A percentile compares a stretch with the other conserved stretches of the same genome.
These are phyloP conservation scores for Ophiosphaerella narmari DNA, from an alignment of 2,329 filamentous ascomycete genomes.

Conservation along the genomic window DNA sequence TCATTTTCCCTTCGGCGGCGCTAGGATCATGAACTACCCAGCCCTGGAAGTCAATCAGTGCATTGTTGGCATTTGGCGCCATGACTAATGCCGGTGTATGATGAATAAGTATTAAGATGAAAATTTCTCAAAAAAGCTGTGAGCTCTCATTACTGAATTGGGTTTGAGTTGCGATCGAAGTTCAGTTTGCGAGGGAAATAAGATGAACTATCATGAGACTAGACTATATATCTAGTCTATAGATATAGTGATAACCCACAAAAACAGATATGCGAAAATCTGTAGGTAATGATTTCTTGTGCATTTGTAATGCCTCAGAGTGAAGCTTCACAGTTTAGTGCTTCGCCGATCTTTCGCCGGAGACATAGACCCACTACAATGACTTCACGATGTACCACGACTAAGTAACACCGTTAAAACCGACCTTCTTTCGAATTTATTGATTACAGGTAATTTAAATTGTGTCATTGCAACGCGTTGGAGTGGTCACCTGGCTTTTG, in stretches of 20 bases:
- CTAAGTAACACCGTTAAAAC: conserved; percentile 6
- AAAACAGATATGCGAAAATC: neutral
- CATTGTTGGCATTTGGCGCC: conserved; percentile 35
- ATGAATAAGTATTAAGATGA: neutral
- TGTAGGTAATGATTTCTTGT: conserved; percentile 6
- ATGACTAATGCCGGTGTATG: conserved; percentile 10
- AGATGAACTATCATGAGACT: too few species aligned
- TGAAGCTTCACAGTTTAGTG: conserved; percentile 20
- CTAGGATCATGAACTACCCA: conserved; percentile 59
- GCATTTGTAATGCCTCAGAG: conserved; percentile 28
- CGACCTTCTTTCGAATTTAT: neutral
- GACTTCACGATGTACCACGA: conserved; percentile 12
- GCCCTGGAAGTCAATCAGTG: conserved; percentile 54
- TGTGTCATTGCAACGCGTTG: neutral
- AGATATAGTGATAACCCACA: neutral
- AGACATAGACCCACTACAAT: conserved; percentile 17
- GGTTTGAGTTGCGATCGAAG: too few species aligned
- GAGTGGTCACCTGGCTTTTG: too few species aligned
- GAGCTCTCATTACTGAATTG: too few species aligned
- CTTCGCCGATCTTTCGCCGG: conserved; percentile 31
- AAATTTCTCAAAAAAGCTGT: too few species aligned
- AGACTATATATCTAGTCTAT: neutral
- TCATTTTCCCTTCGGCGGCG: conserved; percentile 59
- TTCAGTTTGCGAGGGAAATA: too few species aligned
- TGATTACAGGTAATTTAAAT: neutral